Evolutionary conservation across 2,329 filamentous ascomycete species (phyloP).

Genomic region (Colletotrichum sojae): DNA sequence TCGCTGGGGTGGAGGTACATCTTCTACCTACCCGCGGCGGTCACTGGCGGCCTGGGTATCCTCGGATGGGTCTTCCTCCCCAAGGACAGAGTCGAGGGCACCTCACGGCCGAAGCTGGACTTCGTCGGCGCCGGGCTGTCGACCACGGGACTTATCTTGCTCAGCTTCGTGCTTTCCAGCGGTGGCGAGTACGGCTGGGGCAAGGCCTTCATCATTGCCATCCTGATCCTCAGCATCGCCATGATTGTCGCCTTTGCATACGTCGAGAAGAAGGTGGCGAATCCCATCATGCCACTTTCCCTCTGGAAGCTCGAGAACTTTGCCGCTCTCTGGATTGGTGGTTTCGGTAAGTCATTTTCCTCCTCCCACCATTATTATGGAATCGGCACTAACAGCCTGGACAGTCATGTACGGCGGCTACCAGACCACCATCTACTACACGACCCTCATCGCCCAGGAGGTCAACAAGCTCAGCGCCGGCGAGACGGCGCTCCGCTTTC

Average conservation of each 20-base stretch:
- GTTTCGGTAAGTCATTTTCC: constrained; percentile 47
- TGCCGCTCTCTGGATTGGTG: constrained; percentile 59
- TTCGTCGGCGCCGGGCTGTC: constrained; percentile 57
- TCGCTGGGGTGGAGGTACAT: constrained; percentile 36
- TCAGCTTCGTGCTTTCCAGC: constrained; percentile 60
- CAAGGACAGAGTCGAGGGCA: constrained; percentile 51
- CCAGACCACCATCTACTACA: constrained; percentile 37
- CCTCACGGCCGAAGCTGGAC: constrained; percentile 54
- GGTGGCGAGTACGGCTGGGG: constrained; percentile 62
- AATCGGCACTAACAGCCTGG: not conserved
- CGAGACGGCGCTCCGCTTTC: constrained; percentile 31
- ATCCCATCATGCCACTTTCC: constrained; percentile 61
- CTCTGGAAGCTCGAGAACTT: constrained; percentile 62
- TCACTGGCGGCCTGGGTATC: constrained; percentile 57
- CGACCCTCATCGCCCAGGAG: constrained; percentile 34
- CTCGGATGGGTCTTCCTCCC: constrained; percentile 55
- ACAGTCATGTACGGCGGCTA: constrained; percentile 37
- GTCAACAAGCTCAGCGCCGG: constrained; percentile 35
- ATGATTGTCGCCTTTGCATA: constrained; percentile 55
- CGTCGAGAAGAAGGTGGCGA: constrained; percentile 58
- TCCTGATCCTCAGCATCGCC: constrained; percentile 54
- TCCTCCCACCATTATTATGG: not conserved
- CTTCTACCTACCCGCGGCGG: constrained; percentile 31
- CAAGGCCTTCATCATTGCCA: constrained; percentile 59
- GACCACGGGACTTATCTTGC: constrained; percentile 57